A percentile compares a stretch with the other conserved stretches of the same genome.
These are phyloP conservation scores for Trichoderma guizhouense DNA, from an alignment of 2,329 filamentous ascomycete genomes.

Conservation along the genomic window DNA sequence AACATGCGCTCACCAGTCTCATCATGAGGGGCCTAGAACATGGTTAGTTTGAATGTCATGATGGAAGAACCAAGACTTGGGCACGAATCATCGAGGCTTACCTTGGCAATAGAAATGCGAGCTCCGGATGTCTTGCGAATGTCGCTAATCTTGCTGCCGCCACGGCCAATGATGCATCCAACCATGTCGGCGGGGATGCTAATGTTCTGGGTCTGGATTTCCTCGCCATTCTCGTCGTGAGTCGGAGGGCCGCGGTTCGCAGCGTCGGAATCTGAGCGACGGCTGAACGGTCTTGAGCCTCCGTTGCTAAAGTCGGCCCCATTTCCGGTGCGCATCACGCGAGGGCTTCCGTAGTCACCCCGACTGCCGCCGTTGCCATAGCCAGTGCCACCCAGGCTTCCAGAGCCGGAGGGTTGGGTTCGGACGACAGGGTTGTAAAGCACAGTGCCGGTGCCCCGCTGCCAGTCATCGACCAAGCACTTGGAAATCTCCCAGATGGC, in stretches of 20 bases:
- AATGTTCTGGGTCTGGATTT: slow-evolving; percentile 98
- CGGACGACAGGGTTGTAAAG: slow-evolving; percentile 96
- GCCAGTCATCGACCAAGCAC: slow-evolving; percentile 96
- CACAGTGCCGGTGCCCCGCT: slow-evolving; percentile 93
- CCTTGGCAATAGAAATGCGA: slow-evolving; percentile 95
- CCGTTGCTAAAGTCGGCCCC: slow-evolving; percentile 95
- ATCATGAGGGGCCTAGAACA: slow-evolving; percentile 73
- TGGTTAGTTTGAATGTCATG: background rate
- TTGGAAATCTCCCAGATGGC: slow-evolving; percentile 99
- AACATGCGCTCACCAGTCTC: slow-evolving; percentile 99
- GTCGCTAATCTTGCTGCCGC: slow-evolving; percentile 95
- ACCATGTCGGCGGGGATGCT: slow-evolving; percentile 99
- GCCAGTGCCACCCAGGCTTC: slow-evolving; percentile 39
- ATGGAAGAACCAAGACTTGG: background rate
- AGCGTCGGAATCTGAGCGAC: slow-evolving; percentile 80
- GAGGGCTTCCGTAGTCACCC: slow-evolving; percentile 57
- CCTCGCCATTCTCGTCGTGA: slow-evolving; percentile 93
- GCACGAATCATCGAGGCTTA: slow-evolving; percentile 30
- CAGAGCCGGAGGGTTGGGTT: slow-evolving; percentile 62
- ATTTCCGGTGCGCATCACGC: slow-evolving; percentile 93
- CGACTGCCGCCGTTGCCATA: slow-evolving; percentile 34
- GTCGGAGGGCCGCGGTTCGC: slow-evolving; percentile 77
- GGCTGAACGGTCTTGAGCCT: slow-evolving; percentile 61
- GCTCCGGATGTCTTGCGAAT: slow-evolving; percentile 96
- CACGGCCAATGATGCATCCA: slow-evolving; percentile 96